Conservation (phyloP, 768 basidiomycete species). For the Clavulina sp. region DNA sequence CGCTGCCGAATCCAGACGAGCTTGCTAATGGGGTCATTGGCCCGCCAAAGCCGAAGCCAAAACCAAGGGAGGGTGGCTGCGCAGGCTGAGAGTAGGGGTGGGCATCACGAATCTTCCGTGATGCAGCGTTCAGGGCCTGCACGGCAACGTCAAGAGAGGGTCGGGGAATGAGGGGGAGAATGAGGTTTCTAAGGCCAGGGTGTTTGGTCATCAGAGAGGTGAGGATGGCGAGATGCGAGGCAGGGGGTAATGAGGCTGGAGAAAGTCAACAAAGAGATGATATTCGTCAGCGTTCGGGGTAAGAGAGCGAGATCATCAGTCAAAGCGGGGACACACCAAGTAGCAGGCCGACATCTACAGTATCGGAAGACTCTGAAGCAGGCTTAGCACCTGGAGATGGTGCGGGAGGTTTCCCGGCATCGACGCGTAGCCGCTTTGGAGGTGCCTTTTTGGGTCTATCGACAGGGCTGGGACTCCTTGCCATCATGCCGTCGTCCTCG, state of each 20-base stretch:
- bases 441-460: conserved; percentile 54
- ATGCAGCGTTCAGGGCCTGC: conserved; percentile 47
- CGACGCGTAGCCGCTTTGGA: conserved; percentile 46
- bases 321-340: conserved; percentile 36
- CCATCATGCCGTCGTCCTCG: conserved; percentile 42
- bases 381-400: conserved; percentile 18
- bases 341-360: conserved; percentile 63
- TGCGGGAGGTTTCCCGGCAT: conserved; percentile 3
- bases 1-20: not conserved
- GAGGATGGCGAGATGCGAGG: conserved; percentile 58
- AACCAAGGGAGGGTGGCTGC: conserved; percentile 18
- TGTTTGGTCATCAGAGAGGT: conserved; percentile 48
- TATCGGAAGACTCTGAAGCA: conserved; percentile 31
- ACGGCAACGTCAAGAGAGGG: conserved; percentile 61
- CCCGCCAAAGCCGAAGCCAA: conserved; percentile 13
- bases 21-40: not conserved
- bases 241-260: conserved; percentile 61
- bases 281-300: conserved; percentile 3
- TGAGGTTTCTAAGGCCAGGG: conserved; percentile 50
- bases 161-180: conserved; percentile 68
- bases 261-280: conserved; percentile 2
- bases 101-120: conserved; percentile 60
- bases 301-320: not conserved
- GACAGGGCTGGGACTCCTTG: conserved; percentile 37
- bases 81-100: conserved; percentile 56